A percentile compares a stretch with the other conserved stretches of the same genome.
Conservation (phyloP, 1,284 basidiomycete species). For the Fomes fomentarius region DNA sequence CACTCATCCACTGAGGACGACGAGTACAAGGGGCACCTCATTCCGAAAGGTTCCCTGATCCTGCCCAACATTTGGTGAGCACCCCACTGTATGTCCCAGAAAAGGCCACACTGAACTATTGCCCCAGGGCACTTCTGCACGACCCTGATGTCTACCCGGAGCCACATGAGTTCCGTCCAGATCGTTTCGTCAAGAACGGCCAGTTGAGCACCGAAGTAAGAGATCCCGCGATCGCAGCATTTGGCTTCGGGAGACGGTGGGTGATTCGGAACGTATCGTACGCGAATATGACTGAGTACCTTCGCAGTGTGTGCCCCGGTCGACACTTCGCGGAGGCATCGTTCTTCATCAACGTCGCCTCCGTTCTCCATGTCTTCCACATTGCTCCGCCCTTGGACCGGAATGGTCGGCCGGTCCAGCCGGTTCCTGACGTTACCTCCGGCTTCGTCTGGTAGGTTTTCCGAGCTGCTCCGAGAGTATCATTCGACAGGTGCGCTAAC, state of each 20-base stretch:
- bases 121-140: slow-evolving; percentile 13
- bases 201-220: slow-evolving; percentile 1
- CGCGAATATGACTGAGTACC: neutral
- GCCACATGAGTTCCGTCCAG: slow-evolving; percentile 19
- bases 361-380: slow-evolving; percentile 1
- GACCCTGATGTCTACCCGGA: slow-evolving; percentile 15
- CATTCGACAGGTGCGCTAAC: neutral
- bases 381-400: neutral
- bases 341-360: neutral
- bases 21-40: slow-evolving; percentile 20
- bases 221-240: neutral
- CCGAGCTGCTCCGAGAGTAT: neutral
- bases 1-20: slow-evolving; percentile 21
- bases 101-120: too few species aligned
- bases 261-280: neutral
- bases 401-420: neutral
- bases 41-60: slow-evolving; percentile 16
- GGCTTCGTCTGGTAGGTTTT: neutral
- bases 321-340: slow-evolving; percentile 7
- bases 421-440: neutral
- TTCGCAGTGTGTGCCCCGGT: slow-evolving; percentile 3
- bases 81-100: neutral
- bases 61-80: slow-evolving; percentile 16
- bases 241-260: slow-evolving; percentile 6
- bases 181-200: slow-evolving; percentile 18